Base-by-base conservation (phyloP, 305 asterid species). In the Fraxinus paxiana region DNA sequence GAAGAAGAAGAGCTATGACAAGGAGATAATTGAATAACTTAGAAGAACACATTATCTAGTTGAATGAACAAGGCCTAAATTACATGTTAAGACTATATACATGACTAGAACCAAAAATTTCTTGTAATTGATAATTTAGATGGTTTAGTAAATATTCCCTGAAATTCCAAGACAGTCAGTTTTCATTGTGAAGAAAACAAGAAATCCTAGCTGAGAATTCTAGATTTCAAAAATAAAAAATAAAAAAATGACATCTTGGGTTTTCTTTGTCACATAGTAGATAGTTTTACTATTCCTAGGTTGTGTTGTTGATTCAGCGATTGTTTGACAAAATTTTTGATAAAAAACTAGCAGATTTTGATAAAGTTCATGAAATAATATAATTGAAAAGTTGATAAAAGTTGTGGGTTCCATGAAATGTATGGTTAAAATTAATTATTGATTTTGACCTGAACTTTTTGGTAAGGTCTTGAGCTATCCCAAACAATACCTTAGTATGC, bases 171-270 rank as follows among this genome's bases (percentile, higher is more conserved):
- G 85, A 85, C 90, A 85, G 91, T 51, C 4, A 69, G 77, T 75
- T 77, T 76, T 73, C 85, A 88, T 86, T 73, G 89, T 84, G 85
- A 56, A 80, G 84, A 73, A 79, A 83, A 89, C 95, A 86, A 90
- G 86, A 87, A 83, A 59, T 83, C 5, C 46, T 35, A 73, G 54
- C 94, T 89, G 94, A 90, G 90, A 87, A 83, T 77, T 73, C 95
- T 34, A 91, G 84, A 85, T 76, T 56, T 20, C 10, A 12, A 9
- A 12, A 3, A 30, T n/a, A 20, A 51, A 20, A 61, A 10, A 37
- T 3, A 35, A 26, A 35, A 26, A 30, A 65, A 18, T 20, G 13
- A 10, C 38, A 8, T 69, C 13, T 34, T 34, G 12, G 69, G 13
- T 46, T 17, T 37, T 35, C 15, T 7, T 1, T 61, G 75, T 10